A percentile compares a stretch with the other conserved stretches of the same genome.
phyloP scores from a whole-genome alignment of 192 early-diverging fungal species.

The Phycomyces nitens region DNA sequence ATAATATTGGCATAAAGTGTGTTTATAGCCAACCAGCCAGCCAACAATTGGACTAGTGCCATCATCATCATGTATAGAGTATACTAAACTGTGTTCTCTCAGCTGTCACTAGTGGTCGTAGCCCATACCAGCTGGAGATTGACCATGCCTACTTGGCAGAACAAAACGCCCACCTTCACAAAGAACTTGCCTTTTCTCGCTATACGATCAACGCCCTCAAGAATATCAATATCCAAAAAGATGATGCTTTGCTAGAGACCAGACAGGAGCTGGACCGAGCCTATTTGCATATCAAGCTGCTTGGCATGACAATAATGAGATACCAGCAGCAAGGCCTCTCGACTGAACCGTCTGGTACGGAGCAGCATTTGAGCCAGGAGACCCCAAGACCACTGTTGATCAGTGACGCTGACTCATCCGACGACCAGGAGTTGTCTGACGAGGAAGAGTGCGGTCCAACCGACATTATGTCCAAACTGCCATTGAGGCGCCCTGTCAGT shows the following conservation, averaged over 20 bases:
- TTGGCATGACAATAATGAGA: conserved; percentile 15
- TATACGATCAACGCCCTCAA: conserved; percentile 34
- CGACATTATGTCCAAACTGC: conserved; percentile 20
- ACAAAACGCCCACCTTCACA: conserved; percentile 26
- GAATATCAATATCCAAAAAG: conserved; percentile 31
- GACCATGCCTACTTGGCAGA: conserved; percentile 29
- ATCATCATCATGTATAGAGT: no score
- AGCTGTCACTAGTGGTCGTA: not conserved
- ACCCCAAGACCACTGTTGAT: conserved; percentile 5
- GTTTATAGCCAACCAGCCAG: no score
- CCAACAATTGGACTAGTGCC: no score
- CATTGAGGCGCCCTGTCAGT: conserved; percentile 16
- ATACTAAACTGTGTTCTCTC: no score
- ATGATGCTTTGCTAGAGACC: conserved; percentile 22
- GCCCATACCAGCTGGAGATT: conserved; percentile 16
- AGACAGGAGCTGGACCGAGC: conserved; percentile 34
- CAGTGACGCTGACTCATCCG: conserved; percentile 15
- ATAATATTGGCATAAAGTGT: no score
- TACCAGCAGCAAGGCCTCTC: not conserved
- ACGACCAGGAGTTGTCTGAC: conserved; percentile 27
- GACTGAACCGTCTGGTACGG: conserved; percentile 11
- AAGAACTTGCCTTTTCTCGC: conserved; percentile 28
- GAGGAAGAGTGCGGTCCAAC: conserved; percentile 21
- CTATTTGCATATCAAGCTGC: conserved; percentile 26
- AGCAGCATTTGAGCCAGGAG: not conserved